Conservation (phyloP, 352 stramenopile genomes). For the Globisporangium echinulatum region DNA sequence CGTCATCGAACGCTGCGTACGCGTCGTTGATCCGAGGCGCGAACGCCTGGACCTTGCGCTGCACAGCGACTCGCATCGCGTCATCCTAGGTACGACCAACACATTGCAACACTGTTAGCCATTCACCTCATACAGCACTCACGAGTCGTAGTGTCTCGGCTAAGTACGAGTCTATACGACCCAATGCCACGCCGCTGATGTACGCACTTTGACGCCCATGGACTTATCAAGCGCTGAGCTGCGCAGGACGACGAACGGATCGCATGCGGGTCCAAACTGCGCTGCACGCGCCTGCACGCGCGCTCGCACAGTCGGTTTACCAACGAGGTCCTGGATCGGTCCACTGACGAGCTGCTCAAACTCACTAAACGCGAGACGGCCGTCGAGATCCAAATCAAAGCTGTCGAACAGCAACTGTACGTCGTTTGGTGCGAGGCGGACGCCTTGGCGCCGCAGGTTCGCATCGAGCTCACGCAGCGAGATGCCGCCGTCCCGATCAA, state of each 20-base stretch:
- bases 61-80: slow-evolving; percentile 26
- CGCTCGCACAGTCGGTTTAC: slow-evolving; percentile 3
- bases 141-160: too few species aligned
- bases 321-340: slow-evolving; percentile 17
- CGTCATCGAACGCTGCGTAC: slow-evolving; percentile 45
- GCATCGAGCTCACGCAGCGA: slow-evolving; percentile 34
- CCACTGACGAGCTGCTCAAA: slow-evolving; percentile 39
- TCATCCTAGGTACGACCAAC: slow-evolving; percentile 18
- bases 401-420: slow-evolving; percentile 35
- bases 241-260: slow-evolving; percentile 35
- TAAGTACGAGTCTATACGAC: too few species aligned
- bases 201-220: slow-evolving; percentile 1
- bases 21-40: slow-evolving; percentile 36
- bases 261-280: slow-evolving; percentile 4
- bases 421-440: slow-evolving; percentile 25
- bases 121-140: too few species aligned
- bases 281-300: slow-evolving; percentile 7
- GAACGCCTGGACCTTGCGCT: slow-evolving; percentile 36
- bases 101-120: neutral
- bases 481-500: slow-evolving; percentile 45
- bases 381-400: slow-evolving; percentile 35
- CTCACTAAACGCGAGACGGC: slow-evolving; percentile 34
- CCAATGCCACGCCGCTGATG: neutral
- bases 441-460: slow-evolving; percentile 36
- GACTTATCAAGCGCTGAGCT: slow-evolving; percentile 13